Percentiles rank a stretch among this genome's conserved stretches.
These are phyloP conservation scores for Panus rudis DNA, from an alignment of 768 basidiomycete genomes.

Conservation along the genomic window DNA sequence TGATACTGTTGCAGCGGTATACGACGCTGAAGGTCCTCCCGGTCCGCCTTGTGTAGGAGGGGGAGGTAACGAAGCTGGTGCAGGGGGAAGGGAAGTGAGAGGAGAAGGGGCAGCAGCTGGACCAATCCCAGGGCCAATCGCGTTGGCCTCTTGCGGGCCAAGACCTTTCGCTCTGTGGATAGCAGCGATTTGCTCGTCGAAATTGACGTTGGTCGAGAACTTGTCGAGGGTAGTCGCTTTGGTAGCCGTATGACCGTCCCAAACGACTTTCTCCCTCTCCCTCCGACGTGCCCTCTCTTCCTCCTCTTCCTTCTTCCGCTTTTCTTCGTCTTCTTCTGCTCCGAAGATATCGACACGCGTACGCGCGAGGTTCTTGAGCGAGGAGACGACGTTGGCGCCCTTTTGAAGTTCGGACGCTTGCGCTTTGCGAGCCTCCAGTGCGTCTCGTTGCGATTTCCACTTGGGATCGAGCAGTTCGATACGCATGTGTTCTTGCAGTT, in stretches of 20 bases:
- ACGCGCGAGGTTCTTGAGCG: conserved; percentile 86
- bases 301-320: conserved; percentile 80
- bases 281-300: conserved; percentile 73
- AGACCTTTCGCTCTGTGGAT: conserved; percentile 92
- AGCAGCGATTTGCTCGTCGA: conserved; percentile 97
- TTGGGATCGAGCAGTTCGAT: conserved; percentile 96
- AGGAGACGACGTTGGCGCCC: conserved; percentile 90
- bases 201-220: conserved; percentile 87
- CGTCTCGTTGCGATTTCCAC: conserved; percentile 95
- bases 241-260: conserved; percentile 97
- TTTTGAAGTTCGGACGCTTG: conserved; percentile 83
- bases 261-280: conserved; percentile 92
- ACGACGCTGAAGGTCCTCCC: conserved; percentile 46
- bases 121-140: conserved; percentile 84
- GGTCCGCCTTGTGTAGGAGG: conserved; percentile 46
- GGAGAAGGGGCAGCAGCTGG: conserved; percentile 65
- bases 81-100: conserved; percentile 57
- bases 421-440: conserved; percentile 81
- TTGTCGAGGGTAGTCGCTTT: conserved; percentile 90
- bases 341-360: conserved; percentile 98
- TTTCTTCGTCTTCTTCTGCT: conserved; percentile 87
- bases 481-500: conserved; percentile 95
- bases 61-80: conserved; percentile 68
- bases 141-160: conserved; percentile 75
- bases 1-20: conserved; percentile 79